Percentiles rank a stretch among this genome's conserved stretches.
Conservation (phyloP, 2,329 filamentous ascomycete genomes). For the Phialophora verrucosa region DNA sequence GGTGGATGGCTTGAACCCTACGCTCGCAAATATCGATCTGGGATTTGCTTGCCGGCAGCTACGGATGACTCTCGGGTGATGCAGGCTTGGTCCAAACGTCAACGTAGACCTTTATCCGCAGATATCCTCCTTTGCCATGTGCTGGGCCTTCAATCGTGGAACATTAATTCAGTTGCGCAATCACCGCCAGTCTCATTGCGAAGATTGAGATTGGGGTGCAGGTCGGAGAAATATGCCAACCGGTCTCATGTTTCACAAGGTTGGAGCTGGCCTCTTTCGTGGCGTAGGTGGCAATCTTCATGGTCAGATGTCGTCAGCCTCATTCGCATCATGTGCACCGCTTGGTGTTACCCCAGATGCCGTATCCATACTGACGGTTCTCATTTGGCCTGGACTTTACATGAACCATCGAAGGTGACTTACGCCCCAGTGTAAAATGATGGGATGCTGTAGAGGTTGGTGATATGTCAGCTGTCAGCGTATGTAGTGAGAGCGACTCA, state of each 20-base stretch:
- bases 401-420: neutral
- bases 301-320: neutral
- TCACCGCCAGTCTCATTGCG: constrained; percentile 2
- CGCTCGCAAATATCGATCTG: too few species aligned
- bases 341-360: neutral
- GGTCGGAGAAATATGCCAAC: constrained; percentile 19
- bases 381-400: neutral
- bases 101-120: neutral
- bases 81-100: constrained; percentile 7
- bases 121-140: constrained; percentile 6
- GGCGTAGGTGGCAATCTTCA: neutral
- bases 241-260: constrained; percentile 8
- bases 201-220: neutral
- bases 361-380: neutral
- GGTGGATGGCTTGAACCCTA: neutral
- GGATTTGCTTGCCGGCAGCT: neutral
- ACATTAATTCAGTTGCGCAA: neutral
- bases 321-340: neutral
- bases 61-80: neutral
- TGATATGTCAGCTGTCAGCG: neutral
- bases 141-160: neutral
- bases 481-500: neutral
- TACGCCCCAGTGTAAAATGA: neutral
- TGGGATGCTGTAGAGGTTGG: neutral
- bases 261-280: neutral